Evolutionary conservation across 2,329 filamentous ascomycete species (phyloP), one percentile per base, ranked within the genome.

Genomic region (Parascedosporium putredinis): DNA sequence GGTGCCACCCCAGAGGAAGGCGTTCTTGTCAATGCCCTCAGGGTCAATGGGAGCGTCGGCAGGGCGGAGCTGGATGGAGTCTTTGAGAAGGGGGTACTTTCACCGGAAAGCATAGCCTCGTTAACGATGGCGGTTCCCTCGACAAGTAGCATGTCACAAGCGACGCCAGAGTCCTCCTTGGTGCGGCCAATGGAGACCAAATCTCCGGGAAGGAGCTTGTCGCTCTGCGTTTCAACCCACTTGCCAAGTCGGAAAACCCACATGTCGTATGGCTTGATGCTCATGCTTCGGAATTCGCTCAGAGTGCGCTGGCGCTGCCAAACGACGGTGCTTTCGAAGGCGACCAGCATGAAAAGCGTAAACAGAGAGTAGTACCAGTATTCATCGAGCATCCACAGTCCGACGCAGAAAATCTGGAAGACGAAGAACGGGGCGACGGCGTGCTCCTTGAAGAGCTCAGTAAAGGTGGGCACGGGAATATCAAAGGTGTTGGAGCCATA

Each of bases 341-440:
- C 84, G 57, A 98, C 88, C 50, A 98, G 80, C 94, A 98, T 98
- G 72, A 97, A 90, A 20, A 98, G 82, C 1, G 94, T 98, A 68
- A 98, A 98, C 18, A 98, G 79, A 54, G 93, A 97, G 71, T 98
- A 98, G 74, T 98, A 98, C 93, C 94, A 98, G 71, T 97, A 98
- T 69, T 98, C 94, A 63, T 98, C 93, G 63, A 98, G 73, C 83
- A 97, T 88, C 93, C 93, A 98, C 53, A 98, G 73, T 14, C 93
- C 94, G 52, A 98, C 93, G 60, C 94, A 98, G 73, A 98, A 98
- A 54, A 98, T 76, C 74, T 98, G 93, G 71, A 98, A 98, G 55
- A 98, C 90, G 69, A 98, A 98, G 75, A 98, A 98, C 4, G 93
- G 93, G 20, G 94, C 94, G 20, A 98, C 94, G 22, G 94, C 91